Base-by-base conservation (phyloP, 306 rosid genomes). In the Abrus pulchellus region DNA sequence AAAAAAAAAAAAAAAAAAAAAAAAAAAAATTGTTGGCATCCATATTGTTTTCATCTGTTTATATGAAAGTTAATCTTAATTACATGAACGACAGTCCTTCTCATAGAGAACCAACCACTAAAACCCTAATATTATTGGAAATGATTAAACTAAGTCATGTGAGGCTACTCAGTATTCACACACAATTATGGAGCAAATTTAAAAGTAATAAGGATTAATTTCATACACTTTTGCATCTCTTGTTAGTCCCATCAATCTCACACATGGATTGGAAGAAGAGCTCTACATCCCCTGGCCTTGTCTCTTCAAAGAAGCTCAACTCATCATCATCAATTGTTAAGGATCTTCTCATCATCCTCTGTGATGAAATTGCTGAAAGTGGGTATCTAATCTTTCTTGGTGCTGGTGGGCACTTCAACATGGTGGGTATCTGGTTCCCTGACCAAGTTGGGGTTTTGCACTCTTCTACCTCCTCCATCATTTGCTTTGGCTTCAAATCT, bases 371-470 rank as follows among this genome's bases (percentile, higher is more conserved):
- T 63, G 69, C 11, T 36, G 69, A 63, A 38, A 2, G 36, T 36
- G 29, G 29, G 3, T 6, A 40, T 30, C 65, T 63, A 34, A 13
- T 63, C 45, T 65, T 65, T 1, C 50, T 65, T 6, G 93, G 93
- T 20, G 89, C 83, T 4, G 85, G 62, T 2, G 93, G 90, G 60
- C 90, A 89, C 80, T 81, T 65, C 2, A 50, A 34, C 34, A 14
- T 49, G 53, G 75, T 40, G 1, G 73, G 74, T 55, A 81, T 78
- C 13, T 52, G 66, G 64, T 85, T 84, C 27, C 43, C 72, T 6
- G 27, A 6, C 34, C 78, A 33, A 57, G 89, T 83, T 10, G 93
- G 91, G 5, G 93, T 89, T 64, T 75, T 71, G 77, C 89, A 89
- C 9, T 45, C 84, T 33, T 75, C 76, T 1, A 5, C 63, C 5